Evolutionary conservation across 306 rosid genomes (phyloP).

Genomic region (Macrotyloma uniflorum): DNA sequence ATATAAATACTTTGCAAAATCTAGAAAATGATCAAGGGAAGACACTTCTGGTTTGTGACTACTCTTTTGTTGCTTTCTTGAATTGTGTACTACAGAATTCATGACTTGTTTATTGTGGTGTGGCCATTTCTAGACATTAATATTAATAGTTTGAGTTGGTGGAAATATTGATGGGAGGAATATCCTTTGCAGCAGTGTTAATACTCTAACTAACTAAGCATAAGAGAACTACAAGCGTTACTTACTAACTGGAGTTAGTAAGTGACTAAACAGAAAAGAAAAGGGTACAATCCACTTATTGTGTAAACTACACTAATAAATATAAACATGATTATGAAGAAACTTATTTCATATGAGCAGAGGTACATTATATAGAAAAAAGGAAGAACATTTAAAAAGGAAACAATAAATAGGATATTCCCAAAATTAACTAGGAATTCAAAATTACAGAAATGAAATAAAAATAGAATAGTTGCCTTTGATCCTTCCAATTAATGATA

Average conservation of each 20-base stretch:
- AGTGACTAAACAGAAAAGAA: no score
- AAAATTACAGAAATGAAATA: background rate
- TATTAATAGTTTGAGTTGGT: no score
- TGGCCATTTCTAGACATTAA: constrained; percentile 7
- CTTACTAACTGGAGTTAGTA: no score
- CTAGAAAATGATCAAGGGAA: constrained; percentile 53
- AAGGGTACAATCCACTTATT: no score
- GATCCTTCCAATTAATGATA: background rate
- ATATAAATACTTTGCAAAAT: constrained; percentile 50
- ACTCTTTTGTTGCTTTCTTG: constrained; percentile 20
- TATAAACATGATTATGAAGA: constrained; percentile 2
- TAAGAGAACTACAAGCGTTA: no score
- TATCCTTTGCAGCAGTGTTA: no score
- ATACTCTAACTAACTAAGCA: no score
- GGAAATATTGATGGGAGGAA: no score
- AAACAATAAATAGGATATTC: background rate
- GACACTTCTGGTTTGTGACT: constrained; percentile 85
- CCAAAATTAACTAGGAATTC: background rate
- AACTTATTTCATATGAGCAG: background rate
- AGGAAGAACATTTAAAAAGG: background rate
- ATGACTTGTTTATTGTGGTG: constrained; percentile 22
- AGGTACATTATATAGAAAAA: background rate
- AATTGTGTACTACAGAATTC: constrained; percentile 25
- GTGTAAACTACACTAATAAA: no score
- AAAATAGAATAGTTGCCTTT: background rate